These are phyloP conservation scores for Clonostachys solani DNA, from an alignment of 2,329 filamentous ascomycete species.

Conservation along the genomic window DNA sequence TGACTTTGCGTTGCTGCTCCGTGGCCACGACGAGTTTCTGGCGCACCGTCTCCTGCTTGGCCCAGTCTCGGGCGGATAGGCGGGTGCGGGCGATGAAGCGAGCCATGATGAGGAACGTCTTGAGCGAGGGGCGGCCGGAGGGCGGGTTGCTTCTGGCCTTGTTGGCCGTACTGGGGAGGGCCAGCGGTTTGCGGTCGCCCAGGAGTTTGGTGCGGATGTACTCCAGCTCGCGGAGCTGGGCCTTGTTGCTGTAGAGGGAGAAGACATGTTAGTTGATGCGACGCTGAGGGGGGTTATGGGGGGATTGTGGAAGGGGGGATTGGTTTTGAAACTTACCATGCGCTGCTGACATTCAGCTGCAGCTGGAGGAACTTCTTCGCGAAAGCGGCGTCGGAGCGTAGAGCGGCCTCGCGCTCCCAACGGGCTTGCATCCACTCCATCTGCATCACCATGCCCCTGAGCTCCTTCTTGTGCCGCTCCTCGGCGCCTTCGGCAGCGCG, in stretches of 20 bases:
- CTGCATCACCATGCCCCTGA: conserved; percentile 81
- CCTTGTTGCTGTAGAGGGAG: conserved; percentile 68
- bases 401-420: conserved; percentile 73
- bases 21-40: conserved; percentile 42
- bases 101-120: conserved; percentile 39
- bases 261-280: conserved; percentile 10
- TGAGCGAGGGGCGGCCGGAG: conserved; percentile 23
- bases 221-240: conserved; percentile 80
- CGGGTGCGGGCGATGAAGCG: conserved; percentile 49
- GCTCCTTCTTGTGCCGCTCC: conserved; percentile 67
- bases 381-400: conserved; percentile 77
- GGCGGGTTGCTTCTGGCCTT: conserved; percentile 6
- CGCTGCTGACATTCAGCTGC: conserved; percentile 77
- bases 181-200: conserved; percentile 28
- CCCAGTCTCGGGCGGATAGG: conserved; percentile 43
- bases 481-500: conserved; percentile 58
- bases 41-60: conserved; percentile 44
- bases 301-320: conserved; percentile 1
- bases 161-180: conserved; percentile 14
- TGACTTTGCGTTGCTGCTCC: conserved; percentile 39
- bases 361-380: conserved; percentile 81
- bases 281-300: background rate
- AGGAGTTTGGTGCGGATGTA: conserved; percentile 59
- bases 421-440: conserved; percentile 86
- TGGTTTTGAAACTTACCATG: conserved; percentile 67